Percentiles rank a stretch among this genome's conserved stretches.
phyloP scores from a whole-genome alignment of 2,329 filamentous ascomycete species.

The Apiospora phragmitis region DNA sequence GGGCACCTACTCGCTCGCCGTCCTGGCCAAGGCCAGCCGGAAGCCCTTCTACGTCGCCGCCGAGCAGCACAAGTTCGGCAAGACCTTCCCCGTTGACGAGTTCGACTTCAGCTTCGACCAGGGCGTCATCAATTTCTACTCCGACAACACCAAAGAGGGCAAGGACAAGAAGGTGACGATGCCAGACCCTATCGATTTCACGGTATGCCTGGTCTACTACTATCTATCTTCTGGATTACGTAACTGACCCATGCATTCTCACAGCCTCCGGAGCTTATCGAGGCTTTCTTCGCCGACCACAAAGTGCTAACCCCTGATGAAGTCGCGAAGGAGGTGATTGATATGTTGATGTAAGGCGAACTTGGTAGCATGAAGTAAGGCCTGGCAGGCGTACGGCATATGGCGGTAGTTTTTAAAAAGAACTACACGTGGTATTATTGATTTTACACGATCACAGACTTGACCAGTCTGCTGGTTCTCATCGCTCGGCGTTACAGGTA shows the following conservation, averaged over 20 bases:
- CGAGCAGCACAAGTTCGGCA: conserved; percentile 96
- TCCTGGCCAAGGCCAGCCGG: conserved; percentile 68
- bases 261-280: conserved; percentile 31
- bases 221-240: not conserved
- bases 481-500: conserved; percentile 3
- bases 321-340: conserved; percentile 33
- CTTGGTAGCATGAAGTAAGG: not conserved
- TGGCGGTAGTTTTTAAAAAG: not conserved
- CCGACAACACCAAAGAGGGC: conserved; percentile 18
- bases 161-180: conserved; percentile 12
- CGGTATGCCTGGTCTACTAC: conserved; percentile 19
- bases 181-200: conserved; percentile 26
- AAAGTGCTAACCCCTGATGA: conserved; percentile 30
- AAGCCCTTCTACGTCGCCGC: conserved; percentile 83
- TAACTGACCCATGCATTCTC: not conserved
- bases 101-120: conserved; percentile 43
- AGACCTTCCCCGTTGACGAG: conserved; percentile 81
- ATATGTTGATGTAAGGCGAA: conserved; percentile 28
- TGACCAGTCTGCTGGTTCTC: not conserved
- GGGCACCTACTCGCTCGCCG: conserved; percentile 82
- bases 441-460: not conserved
- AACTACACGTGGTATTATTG: not conserved
- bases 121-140: conserved; percentile 35
- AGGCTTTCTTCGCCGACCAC: conserved; percentile 31
- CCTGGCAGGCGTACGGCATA: not conserved